These are phyloP conservation scores for Funneliformis geosporum DNA, from an alignment of 192 early-diverging fungal genomes.

Conservation along the genomic window DNA sequence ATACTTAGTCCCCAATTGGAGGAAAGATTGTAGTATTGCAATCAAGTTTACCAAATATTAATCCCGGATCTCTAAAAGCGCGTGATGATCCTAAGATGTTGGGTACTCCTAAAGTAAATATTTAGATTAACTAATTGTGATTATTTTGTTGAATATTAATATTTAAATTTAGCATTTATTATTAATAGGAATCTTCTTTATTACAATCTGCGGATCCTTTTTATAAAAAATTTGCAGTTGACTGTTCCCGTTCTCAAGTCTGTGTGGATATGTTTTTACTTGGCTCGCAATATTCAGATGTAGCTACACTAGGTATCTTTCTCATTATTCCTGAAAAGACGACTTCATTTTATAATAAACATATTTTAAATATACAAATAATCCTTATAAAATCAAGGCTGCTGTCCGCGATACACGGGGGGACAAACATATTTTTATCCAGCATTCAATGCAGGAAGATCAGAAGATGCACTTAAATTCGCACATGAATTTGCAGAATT, in stretches of 20 bases:
- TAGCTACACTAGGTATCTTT: constrained; percentile 80
- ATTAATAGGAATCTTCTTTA: constrained; percentile 69
- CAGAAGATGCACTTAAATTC: constrained; percentile 84
- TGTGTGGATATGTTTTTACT: constrained; percentile 88
- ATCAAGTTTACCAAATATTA: constrained; percentile 78
- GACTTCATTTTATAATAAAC: background rate
- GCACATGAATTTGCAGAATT: constrained; percentile 79
- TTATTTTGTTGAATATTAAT: background rate
- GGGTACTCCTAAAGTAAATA: constrained; percentile 77
- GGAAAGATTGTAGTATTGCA: constrained; percentile 90
- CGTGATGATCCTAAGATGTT: constrained; percentile 86
- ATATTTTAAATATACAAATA: constrained; percentile 17
- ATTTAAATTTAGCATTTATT: constrained; percentile 18
- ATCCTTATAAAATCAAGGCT: constrained; percentile 47
- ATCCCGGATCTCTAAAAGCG: constrained; percentile 77
- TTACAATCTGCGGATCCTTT: constrained; percentile 82
- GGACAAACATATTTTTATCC: constrained; percentile 90
- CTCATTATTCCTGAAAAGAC: background rate
- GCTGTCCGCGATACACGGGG: constrained; percentile 82
- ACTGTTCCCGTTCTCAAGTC: constrained; percentile 88
- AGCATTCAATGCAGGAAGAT: constrained; percentile 77
- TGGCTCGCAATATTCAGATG: constrained; percentile 80
- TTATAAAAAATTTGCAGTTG: constrained; percentile 91
- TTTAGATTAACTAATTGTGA: background rate
- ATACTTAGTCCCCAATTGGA: constrained; percentile 66